phyloP scores from a whole-genome alignment of 805 yeast species.

The Saccharomycopsis sp. region DNA sequence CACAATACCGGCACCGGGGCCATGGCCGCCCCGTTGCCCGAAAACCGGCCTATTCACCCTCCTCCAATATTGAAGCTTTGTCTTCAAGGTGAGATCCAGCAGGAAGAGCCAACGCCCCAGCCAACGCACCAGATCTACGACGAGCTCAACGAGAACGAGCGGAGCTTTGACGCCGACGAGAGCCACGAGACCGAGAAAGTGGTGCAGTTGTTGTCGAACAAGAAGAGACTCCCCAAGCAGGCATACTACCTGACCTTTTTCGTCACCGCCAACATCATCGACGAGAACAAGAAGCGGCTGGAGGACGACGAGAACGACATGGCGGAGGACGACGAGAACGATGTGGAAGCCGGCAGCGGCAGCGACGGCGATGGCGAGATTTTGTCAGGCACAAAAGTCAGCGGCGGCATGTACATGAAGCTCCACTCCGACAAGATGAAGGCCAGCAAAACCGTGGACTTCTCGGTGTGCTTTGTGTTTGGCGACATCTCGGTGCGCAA shows the following conservation, averaged over 20 bases:
- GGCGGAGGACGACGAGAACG: slow-evolving; percentile 3
- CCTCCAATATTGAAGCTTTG: slow-evolving; percentile 28
- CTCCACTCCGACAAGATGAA: slow-evolving; percentile 18
- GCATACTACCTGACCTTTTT: slow-evolving; percentile 18
- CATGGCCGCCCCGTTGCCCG: slow-evolving; percentile 26
- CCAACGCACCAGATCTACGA: background rate
- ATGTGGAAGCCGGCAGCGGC: background rate
- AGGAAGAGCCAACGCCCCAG: background rate
- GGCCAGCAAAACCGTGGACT: slow-evolving; percentile 20
- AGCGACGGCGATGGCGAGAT: slow-evolving; percentile 4
- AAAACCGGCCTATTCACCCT: slow-evolving; percentile 29
- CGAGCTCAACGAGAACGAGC: background rate
- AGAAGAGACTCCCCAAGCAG: slow-evolving; percentile 7
- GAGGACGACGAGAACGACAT: background rate
- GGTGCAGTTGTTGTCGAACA: slow-evolving; percentile 10
- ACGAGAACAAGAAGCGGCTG: background rate
- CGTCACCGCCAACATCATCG: slow-evolving; percentile 17
- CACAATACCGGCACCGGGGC: too few species aligned
- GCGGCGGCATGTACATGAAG: slow-evolving; percentile 20
- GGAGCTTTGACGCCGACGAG: slow-evolving; percentile 2
- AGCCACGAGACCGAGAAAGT: slow-evolving; percentile 15
- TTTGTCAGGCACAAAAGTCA: slow-evolving; percentile 13
- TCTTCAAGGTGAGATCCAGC: too few species aligned
- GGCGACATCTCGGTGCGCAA: slow-evolving; percentile 27
- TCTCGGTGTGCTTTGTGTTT: slow-evolving; percentile 27